phyloP scores from a whole-genome alignment of 257 asterid genomes.

The Nicotiana obtusifolia region DNA sequence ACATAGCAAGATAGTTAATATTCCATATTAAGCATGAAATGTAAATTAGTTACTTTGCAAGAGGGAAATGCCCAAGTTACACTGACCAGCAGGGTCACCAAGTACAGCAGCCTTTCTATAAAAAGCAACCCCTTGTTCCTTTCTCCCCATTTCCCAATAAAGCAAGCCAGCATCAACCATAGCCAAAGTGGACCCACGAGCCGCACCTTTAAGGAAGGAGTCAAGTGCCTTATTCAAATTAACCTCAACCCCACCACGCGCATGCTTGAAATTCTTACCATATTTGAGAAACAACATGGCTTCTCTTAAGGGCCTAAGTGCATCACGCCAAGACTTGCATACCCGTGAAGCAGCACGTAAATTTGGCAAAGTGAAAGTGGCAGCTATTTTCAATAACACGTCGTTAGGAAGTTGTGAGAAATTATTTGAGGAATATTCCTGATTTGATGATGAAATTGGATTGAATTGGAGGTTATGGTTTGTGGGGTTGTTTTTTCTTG shows the following conservation, averaged over 20 bases:
- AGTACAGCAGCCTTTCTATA: conserved; percentile 65
- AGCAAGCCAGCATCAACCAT: conserved; percentile 86
- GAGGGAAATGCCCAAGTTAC: conserved; percentile 71
- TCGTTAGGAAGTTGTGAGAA: conserved; percentile 64
- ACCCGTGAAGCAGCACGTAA: conserved; percentile 70
- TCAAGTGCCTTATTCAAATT: conserved; percentile 57
- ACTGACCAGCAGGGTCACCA: conserved; percentile 69
- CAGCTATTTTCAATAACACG: conserved; percentile 41
- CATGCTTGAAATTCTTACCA: conserved; percentile 78
- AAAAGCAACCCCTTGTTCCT: conserved; percentile 45
- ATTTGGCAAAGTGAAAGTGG: conserved; percentile 44
- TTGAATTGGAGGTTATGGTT: conserved; percentile 10
- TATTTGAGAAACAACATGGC: conserved; percentile 48
- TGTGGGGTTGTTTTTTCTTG: conserved; percentile 8
- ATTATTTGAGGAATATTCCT: conserved; percentile 14
- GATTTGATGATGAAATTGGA: background rate
- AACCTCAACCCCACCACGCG: conserved; percentile 52
- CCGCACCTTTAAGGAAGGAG: conserved; percentile 63
- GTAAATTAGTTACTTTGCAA: conserved; percentile 38
- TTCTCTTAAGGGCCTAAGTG: conserved; percentile 62
- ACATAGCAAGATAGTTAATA: background rate
- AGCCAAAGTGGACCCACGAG: conserved; percentile 78
- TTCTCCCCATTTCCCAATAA: conserved; percentile 70
- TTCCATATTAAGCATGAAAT: background rate
- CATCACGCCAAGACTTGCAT: conserved; percentile 82